Base-by-base conservation (phyloP, 371 early-diverging fungal genomes). In the Capniomyces stellatus region DNA sequence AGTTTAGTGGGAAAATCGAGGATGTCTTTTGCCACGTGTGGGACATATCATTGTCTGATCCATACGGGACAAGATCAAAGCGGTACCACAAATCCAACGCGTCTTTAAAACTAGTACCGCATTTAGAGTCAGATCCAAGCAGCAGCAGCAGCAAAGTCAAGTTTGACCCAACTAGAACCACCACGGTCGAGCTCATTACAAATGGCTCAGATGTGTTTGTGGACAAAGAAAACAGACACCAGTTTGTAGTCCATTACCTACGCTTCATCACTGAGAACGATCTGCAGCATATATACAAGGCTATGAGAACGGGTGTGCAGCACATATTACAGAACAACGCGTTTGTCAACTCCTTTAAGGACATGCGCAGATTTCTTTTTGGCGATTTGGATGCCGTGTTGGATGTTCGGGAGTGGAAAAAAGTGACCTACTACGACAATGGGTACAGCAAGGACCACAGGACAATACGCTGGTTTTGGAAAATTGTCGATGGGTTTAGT, bases 381-480 rank as follows among this genome's bases (percentile, higher is more conserved):
- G 56, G 50, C 8, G 2, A 15, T 21, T 40, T 22, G 15, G 3
- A 30, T 25, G 23, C 4, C 3, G 28, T 21, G 0, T n/a, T 64
- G 3, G 63, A 68, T 1, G 63, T 75, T 1, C 39, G 29, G 8
- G 72, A 74, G 51, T 62, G 79, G 48, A 60, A 64, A 41, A 73
- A 76, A 18, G 64, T 64, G 1, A 74, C 83, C 4, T 54, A 54
- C 21, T 82, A 82, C 58, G 88, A 86, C 56, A 80, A 81, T 59
- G 77, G 75, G 28, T 83, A 74, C 57, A 42, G 56, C 18, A 29
- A 63, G 0, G 54, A 55, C 12, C 76, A 74, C 54, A 60, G 51
- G 19, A 66, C 71, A 15, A 75, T 76, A n/a, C 60, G 63, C 49
- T 56, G 63, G 52, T 88, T 90, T 64, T 90, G 91, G 91, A 59